Base-by-base conservation (phyloP, 345 rosid genomes). In the Populus deltoides region DNA sequence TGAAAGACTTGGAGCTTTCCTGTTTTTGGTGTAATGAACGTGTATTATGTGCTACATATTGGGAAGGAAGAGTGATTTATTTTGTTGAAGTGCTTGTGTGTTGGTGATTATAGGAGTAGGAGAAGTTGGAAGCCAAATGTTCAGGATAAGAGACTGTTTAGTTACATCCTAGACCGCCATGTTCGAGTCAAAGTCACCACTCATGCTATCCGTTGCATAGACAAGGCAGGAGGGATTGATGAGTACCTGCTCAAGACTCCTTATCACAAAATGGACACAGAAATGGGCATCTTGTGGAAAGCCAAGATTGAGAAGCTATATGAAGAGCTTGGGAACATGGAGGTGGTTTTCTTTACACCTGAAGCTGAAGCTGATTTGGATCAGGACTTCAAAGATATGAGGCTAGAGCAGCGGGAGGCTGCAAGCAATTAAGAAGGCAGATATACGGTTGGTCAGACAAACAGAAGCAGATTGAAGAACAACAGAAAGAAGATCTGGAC, bases 141-240 rank as follows among this genome's bases (percentile, higher is more conserved):
- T 22, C 97, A 96, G 80, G 93, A 92, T 74, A 96, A 96, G 86
- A 82, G 98, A 72, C 88, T 96, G 71, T 96, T 96, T 78, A 96
- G 98, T 83, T 96, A 92, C 86, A 89, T 93, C 78, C 82, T 91
- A 18, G 97, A 93, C 78, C 97, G 95, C 2, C 98, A 96, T 77
- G 90, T 96, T 78, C 90, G 90, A 75, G 90, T 93, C n/a, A 92
- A 96, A 84, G 94, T 96, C 65, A 93, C 99, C 0, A 92, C 89
- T 17, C 97, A 96, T 57, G 97, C 99, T 36, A 90, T 93, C 18
- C 98, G 99, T 47, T 96, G 97, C 93, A 90, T 96, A 24, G 99
- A 96, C 86, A 96, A 93, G 86, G 98, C 91, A 61, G 99, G 97
- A 66, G 99, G 99, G 27, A 88, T 93, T n/a, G 99, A 96, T 59